Base-by-base conservation (phyloP, 495 filamentous ascomycete species). In the Aspergillus kassunensis region DNA sequence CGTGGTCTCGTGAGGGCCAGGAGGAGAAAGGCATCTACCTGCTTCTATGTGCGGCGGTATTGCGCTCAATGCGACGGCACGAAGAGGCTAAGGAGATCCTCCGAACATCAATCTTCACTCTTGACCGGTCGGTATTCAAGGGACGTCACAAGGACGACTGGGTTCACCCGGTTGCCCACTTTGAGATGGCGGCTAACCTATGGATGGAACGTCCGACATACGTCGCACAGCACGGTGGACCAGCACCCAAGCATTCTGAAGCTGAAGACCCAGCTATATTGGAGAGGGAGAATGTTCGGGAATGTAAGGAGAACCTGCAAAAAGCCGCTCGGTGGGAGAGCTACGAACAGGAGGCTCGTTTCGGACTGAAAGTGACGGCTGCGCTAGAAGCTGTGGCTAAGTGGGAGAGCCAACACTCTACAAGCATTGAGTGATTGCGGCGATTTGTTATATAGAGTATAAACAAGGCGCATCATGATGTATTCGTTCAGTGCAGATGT, bases 321-420 rank as follows among this genome's bases (percentile, higher is more conserved):
- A 90, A 89, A 69, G 87, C 87, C 19, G 82, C 86, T 16, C 81
- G 73, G 19, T 97, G 90, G 89, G 92, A 96, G 57, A 74, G 76
- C 12, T 97, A 88, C 62, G 83, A 93, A 39, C 74, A 97, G 29
- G 95, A 98, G 64, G 85, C 88, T 37, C 79, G 93, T 44, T 81
- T 96, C 45, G 88, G 89, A 21, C 73, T 96, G 65, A 88, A 91
- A 57, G 83, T 96, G 42, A 88, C 88, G 47, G 90, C 90, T 21
- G 88, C 82, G 2, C 64, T 87, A 59, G 84, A 89, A 58, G 93
- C 87, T 0, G 66, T 97, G n/a, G 79, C 72, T 51, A 87, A 86
- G 68, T 83, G 85, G 71, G 81, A 75, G 52, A 65, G 9, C 12
- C 52, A 58, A 45, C 67, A 75, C 50, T 53, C 63, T n/a, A 40